Base-by-base conservation (phyloP, 2,329 filamentous ascomycete species). In the Erysiphe pulchra region DNA sequence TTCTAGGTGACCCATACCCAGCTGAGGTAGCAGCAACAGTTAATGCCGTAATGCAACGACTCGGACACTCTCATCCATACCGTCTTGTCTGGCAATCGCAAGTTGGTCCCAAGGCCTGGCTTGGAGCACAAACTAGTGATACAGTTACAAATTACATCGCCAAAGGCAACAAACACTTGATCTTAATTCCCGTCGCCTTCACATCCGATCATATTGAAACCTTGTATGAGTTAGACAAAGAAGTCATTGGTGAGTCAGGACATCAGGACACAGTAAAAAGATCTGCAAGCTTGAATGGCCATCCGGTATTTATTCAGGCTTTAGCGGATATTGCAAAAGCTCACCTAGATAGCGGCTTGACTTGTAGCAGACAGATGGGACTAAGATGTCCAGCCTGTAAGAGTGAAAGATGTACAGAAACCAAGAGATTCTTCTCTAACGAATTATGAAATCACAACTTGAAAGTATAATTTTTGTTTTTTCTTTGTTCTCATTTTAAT, bases 161-260 rank as follows among this genome's bases (percentile, higher is more conserved):
- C 57, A 85, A 90, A 62, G 90, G 87, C 0, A 82, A 94, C 57
- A 92, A 78, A 46, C 85, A 98, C 57, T 68, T 98, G 46, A 69
- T 94, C 1, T 68, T 98, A 7, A 84, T 98, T 47, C 90, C 90
- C 0, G 92, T 98, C 52, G 90, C 90, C 6, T 98, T 98, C 60
- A 98, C 90, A 0, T 92, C 83, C n/a, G 90, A 98, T 56, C 90
- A 98, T 59, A 98, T 98, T 53, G 90, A 98, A 64, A 98, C 90
- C 0, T 67, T 98, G 0, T 95, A 79, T 59, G 90, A 98, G 61
- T 66, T 98, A 45, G 90, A 98, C 60, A 70, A 83, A 55, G 90
- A 98, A 62, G 84, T 98, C 36, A 95, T 98, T 56, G 80, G 83
- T 47, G 86, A 92, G 61, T 83, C 73, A 1, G 76, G 80, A 13